Evolutionary conservation across 176 grass and related monocot genomes (phyloP).

Genomic region (Rhynchospora pubera): DNA sequence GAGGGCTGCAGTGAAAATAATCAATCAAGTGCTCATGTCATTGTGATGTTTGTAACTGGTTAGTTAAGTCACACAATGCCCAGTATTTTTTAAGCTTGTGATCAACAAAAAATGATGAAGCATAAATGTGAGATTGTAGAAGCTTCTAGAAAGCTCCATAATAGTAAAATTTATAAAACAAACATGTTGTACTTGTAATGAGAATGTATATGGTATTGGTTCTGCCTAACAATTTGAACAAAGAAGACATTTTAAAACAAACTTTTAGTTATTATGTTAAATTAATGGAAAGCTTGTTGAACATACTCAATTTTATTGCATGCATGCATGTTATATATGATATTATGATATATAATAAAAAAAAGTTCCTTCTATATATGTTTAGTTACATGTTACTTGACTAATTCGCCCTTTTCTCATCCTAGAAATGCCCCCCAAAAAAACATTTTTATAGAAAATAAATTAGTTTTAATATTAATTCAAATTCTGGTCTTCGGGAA

Average conservation of each 20-base stretch:
- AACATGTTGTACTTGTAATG: no score
- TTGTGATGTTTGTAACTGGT: background rate
- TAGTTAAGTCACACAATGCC: constrained; percentile 9
- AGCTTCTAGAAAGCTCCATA: background rate
- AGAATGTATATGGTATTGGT: background rate
- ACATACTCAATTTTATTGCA: background rate
- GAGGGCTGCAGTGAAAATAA: constrained; percentile 4
- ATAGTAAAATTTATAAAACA: background rate
- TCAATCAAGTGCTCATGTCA: background rate
- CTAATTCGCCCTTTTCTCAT: background rate
- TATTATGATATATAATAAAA: background rate
- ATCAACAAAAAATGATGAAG: background rate
- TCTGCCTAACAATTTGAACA: background rate
- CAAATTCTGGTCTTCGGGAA: background rate
- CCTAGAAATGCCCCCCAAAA: background rate
- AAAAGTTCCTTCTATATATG: background rate
- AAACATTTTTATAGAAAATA: no score
- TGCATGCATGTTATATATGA: background rate
- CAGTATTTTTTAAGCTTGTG: background rate
- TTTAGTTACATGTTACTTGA: background rate
- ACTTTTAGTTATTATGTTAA: no score
- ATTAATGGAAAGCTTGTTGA: background rate
- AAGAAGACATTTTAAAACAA: background rate
- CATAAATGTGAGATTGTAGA: background rate
- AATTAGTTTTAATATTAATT: no score